Conservation (phyloP, 139 green algal species). For the Asterochloris erici region DNA sequence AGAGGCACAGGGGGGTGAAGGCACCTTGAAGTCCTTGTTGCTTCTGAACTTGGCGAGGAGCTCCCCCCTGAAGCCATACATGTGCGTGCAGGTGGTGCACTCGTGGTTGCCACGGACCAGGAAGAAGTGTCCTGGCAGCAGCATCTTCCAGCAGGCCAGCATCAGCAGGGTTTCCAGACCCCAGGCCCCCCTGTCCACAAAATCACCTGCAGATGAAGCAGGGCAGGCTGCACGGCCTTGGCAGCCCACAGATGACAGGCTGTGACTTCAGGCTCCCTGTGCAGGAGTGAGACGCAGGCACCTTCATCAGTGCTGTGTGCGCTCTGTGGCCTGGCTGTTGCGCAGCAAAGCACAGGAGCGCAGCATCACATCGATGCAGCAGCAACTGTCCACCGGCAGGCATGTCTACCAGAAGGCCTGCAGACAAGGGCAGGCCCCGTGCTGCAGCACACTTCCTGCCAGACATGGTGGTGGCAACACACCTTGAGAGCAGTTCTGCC, state of each 20-base stretch:
- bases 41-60: slow-evolving; percentile 56
- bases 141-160: slow-evolving; percentile 64
- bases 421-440: too few species aligned
- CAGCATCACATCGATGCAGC: too few species aligned
- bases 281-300: background rate
- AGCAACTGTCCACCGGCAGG: too few species aligned
- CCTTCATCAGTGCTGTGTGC: background rate
- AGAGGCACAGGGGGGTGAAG: background rate
- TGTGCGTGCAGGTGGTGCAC: slow-evolving; percentile 73
- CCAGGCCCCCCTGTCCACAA: slow-evolving; percentile 90
- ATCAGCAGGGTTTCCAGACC: slow-evolving; percentile 84
- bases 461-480: too few species aligned
- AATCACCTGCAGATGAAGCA: slow-evolving; percentile 51
- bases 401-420: too few species aligned
- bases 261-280: background rate
- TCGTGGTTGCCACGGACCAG: slow-evolving; percentile 87
- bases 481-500: too few species aligned
- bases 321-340: background rate
- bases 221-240: background rate
- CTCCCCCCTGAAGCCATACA: slow-evolving; percentile 78
- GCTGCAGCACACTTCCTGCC: too few species aligned
- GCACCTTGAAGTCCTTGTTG: slow-evolving; percentile 24
- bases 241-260: background rate
- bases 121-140: slow-evolving; percentile 39
- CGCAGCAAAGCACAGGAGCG: too few species aligned